Percentiles rank a stretch among this genome's conserved stretches.
phyloP scores from a whole-genome alignment of 2,329 filamentous ascomycete species.

The Amphichorda felina region DNA sequence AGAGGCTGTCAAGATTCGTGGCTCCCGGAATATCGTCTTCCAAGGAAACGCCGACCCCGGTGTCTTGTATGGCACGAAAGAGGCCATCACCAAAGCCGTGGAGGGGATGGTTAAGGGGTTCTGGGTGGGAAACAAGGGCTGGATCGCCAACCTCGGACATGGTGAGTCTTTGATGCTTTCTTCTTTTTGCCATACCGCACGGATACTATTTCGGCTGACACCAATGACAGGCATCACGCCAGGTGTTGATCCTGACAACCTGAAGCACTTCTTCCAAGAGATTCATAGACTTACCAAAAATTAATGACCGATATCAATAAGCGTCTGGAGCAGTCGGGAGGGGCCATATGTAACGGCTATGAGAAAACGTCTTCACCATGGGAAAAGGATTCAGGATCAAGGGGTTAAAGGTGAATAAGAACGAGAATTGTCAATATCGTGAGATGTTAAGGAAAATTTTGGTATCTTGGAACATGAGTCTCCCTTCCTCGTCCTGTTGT shows the following conservation, averaged over 20 bases:
- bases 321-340: no score
- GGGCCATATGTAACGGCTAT: no score
- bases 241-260: constrained; percentile 82
- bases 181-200: neutral
- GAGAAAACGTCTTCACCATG: no score
- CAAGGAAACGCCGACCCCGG: constrained; percentile 97
- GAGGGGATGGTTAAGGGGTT: constrained; percentile 84
- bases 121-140: constrained; percentile 67
- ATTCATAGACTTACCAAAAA: constrained; percentile 59
- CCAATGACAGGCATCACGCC: constrained; percentile 67
- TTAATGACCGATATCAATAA: constrained; percentile 6
- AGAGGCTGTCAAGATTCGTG: constrained; percentile 69
- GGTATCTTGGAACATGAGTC: no score
- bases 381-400: no score
- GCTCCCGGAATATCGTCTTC: constrained; percentile 61
- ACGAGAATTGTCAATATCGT: no score
- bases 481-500: no score
- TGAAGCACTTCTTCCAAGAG: constrained; percentile 91
- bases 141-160: constrained; percentile 95
- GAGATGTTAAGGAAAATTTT: no score
- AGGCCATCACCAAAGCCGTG: constrained; percentile 71
- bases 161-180: constrained; percentile 40
- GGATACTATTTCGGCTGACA: neutral
- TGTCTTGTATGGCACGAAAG: constrained; percentile 73
- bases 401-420: no score